Evolutionary conservation across 495 filamentous ascomycete genomes (phyloP), one percentile per base, ranked within the genome.

Genomic region (Penicillium fimorum): DNA sequence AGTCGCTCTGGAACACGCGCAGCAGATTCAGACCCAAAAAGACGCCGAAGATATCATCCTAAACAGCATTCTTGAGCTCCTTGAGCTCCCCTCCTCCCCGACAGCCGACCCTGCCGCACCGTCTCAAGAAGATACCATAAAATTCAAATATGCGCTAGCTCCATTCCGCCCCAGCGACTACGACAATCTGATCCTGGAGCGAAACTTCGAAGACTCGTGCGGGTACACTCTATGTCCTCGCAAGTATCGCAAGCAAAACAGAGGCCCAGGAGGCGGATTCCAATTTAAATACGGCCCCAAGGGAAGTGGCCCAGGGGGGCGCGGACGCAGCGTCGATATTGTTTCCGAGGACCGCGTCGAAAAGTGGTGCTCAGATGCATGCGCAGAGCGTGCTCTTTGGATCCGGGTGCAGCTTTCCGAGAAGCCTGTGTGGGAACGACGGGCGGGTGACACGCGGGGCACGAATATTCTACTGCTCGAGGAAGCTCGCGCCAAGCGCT

Each of bases 141-240:
- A 61, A 6, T 79, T 97, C 72, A 85, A 85, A 55, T 47, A 70
- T 0, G 75, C 81, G 1, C 60, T 97, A 18, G 59, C 70, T 0
- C 76, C 79, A n/a, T 97, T 97, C 73, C 87, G 89, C 57, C 90
- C 92, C 2, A 70, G 77, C 17, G 93, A 98, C 70, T 96, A 92
- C 75, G 89, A 96, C 61, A 85, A 87, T 56, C 69, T 97, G 15
- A 84, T 96, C 58, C 81, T 87, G 50, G 94, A 98, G 71, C 86
- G 94, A 56, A 93, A 93, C 63, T 87, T 88, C 61, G 82, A 87
- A 44, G 78, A 79, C 12, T 75, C 79, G 3, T 98, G 94, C 73
- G 93, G 91, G 0, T 97, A 96, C 69, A 71, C 82, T 0, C 78
- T 97, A 11, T 97, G 94, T 69, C 77, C 83, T 3, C 70, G 73